A percentile compares a stretch with the other conserved stretches of the same genome.
phyloP scores from a whole-genome alignment of 2,329 filamentous ascomycete genomes.

The Talaromyces sp. region DNA sequence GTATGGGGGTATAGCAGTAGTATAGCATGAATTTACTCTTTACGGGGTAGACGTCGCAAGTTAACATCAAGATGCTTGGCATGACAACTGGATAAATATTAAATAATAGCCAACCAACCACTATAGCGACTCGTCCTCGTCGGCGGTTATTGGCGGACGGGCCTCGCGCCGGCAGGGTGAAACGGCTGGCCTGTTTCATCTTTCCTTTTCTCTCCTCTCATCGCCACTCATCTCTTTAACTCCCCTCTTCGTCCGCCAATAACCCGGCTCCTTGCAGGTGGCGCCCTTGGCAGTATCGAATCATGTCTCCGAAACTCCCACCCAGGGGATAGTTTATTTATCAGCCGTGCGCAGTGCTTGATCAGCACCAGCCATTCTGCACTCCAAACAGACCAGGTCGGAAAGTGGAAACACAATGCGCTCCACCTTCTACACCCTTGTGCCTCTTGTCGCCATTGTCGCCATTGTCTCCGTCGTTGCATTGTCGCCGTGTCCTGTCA shows the following conservation, averaged over 20 bases:
- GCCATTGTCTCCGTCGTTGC: not conserved
- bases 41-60: no score
- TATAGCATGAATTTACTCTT: no score
- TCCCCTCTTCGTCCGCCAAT: not conserved
- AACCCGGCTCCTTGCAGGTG: not conserved
- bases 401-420: not conserved
- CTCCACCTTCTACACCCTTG: not conserved
- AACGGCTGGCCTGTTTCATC: not conserved
- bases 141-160: not conserved
- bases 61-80: no score
- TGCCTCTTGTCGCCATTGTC: not conserved
- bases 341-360: not conserved
- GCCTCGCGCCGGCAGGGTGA: not conserved
- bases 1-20: no score
- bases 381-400: not conserved
- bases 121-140: no score
- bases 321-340: not conserved
- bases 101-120: no score
- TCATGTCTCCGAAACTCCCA: not conserved
- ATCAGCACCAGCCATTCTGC: not conserved
- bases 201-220: not conserved
- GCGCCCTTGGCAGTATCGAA: not conserved
- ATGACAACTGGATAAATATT: no score
- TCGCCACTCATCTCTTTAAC: not conserved
- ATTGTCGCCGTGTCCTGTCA: not conserved